phyloP scores from a whole-genome alignment of 2,329 filamentous ascomycete genomes.

The Westerdykella ornata region DNA sequence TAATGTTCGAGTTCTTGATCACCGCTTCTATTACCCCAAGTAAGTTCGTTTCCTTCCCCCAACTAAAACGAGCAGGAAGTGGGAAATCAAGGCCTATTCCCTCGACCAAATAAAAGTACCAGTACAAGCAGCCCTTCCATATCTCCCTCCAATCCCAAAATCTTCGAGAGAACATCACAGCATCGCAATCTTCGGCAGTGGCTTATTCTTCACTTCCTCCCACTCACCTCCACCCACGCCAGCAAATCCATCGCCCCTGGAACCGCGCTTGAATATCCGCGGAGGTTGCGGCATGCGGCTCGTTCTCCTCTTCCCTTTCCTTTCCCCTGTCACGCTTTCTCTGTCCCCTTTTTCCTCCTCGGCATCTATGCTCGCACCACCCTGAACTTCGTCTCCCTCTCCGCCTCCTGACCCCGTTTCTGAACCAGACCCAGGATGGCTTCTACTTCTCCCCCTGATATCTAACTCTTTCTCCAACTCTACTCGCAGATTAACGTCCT shows the following conservation, averaged over 20 bases:
- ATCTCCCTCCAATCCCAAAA: no score
- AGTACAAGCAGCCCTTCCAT: no score
- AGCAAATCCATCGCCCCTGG: constrained; percentile 1
- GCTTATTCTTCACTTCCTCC: constrained; percentile 26
- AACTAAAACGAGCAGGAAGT: no score
- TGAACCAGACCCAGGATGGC: background rate
- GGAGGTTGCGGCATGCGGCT: no score
- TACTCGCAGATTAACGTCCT: constrained; percentile 3
- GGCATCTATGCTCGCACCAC: background rate
- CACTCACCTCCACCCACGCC: constrained; percentile 1
- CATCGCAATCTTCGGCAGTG: constrained; percentile 20
- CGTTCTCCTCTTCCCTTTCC: no score
- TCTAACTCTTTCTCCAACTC: constrained; percentile 13
- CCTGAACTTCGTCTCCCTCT: background rate
- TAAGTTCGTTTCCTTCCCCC: no score
- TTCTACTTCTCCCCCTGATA: background rate
- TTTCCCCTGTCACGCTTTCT: constrained; percentile 1
- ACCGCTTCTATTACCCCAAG: no score
- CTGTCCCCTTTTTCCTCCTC: background rate
- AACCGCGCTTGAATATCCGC: no score
- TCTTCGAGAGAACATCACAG: no score
- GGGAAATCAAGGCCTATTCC: no score
- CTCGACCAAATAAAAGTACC: no score
- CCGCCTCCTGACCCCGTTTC: background rate
- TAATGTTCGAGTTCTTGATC: no score